These are phyloP conservation scores for Bryoglossum gracile DNA, from an alignment of 495 filamentous ascomycete genomes.

Conservation along the genomic window DNA sequence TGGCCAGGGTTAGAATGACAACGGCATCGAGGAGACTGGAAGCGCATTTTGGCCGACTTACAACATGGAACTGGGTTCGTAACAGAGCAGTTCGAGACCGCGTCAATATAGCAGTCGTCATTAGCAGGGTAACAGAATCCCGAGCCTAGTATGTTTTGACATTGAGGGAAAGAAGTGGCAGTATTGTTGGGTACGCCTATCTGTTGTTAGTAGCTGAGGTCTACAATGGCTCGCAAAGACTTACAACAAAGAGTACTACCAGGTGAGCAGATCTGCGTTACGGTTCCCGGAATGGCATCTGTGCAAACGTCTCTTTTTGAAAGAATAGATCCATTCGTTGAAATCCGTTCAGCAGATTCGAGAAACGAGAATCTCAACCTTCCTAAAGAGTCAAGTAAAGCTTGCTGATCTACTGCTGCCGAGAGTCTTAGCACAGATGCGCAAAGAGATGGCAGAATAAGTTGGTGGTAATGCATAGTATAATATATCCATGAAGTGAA, in stretches of 20 bases:
- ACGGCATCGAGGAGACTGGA: too few relatives aligned
- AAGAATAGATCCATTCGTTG: not conserved
- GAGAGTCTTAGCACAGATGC: too few relatives aligned
- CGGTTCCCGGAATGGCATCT: slow-evolving; percentile 4
- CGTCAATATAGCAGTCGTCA: not conserved
- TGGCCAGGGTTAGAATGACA: too few relatives aligned
- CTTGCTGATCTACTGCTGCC: too few relatives aligned
- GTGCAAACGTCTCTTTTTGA: slow-evolving; percentile 5
- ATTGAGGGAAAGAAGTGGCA: not conserved
- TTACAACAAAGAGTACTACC: slow-evolving; percentile 4
- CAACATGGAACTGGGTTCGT: not conserved
- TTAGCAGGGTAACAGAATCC: not conserved
- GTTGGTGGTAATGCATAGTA: too few relatives aligned
- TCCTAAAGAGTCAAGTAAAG: not conserved
- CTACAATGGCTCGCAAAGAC: too few relatives aligned
- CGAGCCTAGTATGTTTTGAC: not conserved
- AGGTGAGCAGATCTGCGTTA: slow-evolving; percentile 1
- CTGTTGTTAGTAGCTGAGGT: too few relatives aligned
- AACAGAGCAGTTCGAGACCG: not conserved
- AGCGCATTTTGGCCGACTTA: slow-evolving; percentile 1
- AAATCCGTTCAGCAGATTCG: not conserved
- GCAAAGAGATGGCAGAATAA: too few relatives aligned
- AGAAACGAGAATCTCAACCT: not conserved
- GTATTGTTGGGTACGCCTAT: not conserved
- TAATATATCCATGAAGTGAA: too few relatives aligned